Evolutionary conservation across 108 stramenopile species (phyloP).

Genomic region (Conticribra weissflogii): DNA sequence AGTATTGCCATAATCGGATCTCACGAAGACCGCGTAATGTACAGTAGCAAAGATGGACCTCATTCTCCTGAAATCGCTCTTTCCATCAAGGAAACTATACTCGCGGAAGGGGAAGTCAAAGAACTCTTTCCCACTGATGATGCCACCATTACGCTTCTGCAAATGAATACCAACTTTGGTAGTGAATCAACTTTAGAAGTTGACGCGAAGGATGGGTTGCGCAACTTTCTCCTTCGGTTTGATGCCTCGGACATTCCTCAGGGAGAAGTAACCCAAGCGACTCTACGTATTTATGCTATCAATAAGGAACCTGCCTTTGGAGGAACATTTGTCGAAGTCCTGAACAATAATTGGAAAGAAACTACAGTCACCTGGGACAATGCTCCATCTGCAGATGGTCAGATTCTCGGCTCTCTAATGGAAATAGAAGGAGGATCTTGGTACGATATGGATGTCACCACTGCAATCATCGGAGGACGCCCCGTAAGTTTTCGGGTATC

Average conservation of each 20-base stretch:
- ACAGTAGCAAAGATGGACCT: constrained; percentile 45
- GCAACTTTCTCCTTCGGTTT: constrained; percentile 38
- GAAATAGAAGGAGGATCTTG: constrained; percentile 45
- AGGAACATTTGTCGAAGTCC: constrained; percentile 39
- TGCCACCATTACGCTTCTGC: constrained; percentile 35
- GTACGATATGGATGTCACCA: constrained; percentile 47
- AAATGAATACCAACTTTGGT: constrained; percentile 39
- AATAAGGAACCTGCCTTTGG: constrained; percentile 41
- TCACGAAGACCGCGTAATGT: constrained; percentile 35
- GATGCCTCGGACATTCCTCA: constrained; percentile 42
- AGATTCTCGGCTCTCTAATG: constrained; percentile 33
- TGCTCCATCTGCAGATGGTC: constrained; percentile 38
- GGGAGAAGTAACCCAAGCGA: constrained; percentile 38
- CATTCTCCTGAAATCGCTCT: constrained; percentile 45
- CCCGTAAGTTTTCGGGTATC: constrained; percentile 48
- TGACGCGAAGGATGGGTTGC: constrained; percentile 41
- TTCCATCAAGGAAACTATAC: constrained; percentile 24
- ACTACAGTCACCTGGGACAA: constrained; percentile 44
- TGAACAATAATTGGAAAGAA: constrained; percentile 37
- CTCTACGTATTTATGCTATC: constrained; percentile 31
- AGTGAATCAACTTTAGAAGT: constrained; percentile 16
- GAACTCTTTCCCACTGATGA: constrained; percentile 41
- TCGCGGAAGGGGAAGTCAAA: constrained; percentile 19
- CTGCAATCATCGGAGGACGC: constrained; percentile 42
- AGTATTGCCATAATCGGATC: constrained; percentile 39